These are phyloP conservation scores for Stemphylium lycopersici DNA, from an alignment of 2,329 filamentous ascomycete species.

Conservation along the genomic window DNA sequence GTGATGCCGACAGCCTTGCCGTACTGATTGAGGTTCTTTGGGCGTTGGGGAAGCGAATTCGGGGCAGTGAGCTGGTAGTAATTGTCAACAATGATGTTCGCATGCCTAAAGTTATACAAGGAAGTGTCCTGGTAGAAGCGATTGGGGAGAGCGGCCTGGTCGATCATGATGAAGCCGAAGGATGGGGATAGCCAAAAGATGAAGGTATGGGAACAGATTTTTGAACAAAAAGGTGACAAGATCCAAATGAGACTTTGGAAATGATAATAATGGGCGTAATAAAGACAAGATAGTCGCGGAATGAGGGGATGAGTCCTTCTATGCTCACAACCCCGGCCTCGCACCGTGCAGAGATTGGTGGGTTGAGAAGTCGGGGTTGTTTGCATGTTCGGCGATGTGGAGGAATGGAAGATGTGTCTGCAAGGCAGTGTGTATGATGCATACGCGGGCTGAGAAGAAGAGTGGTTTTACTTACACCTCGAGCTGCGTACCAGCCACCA, in stretches of 20 bases:
- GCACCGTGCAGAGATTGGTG: background rate
- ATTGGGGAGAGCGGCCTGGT: background rate
- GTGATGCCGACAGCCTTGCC: conserved; percentile 50
- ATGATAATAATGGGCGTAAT: background rate
- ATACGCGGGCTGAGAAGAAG: conserved; percentile 8
- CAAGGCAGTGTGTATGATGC: conserved; percentile 11
- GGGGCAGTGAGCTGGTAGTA: conserved; percentile 32
- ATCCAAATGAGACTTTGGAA: background rate
- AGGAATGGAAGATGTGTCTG: background rate
- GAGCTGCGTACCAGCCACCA: conserved; percentile 43
- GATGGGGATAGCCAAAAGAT: background rate
- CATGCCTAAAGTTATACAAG: conserved; percentile 23
- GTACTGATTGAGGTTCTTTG: conserved; percentile 44
- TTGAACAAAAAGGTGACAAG: background rate
- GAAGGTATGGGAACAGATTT: background rate
- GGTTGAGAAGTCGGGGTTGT: background rate
- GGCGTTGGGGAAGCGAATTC: conserved; percentile 41
- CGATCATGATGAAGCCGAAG: conserved; percentile 13
- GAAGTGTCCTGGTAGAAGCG: conserved; percentile 20
- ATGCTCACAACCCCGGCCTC: conserved; percentile 6
- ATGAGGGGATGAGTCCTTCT: background rate
- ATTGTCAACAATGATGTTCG: conserved; percentile 31
- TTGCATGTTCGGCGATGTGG: conserved; percentile 8
- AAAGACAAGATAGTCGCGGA: background rate
- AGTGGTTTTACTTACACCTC: conserved; percentile 46